phyloP scores from a whole-genome alignment of 257 asterid genomes.

The Plantago major region DNA sequence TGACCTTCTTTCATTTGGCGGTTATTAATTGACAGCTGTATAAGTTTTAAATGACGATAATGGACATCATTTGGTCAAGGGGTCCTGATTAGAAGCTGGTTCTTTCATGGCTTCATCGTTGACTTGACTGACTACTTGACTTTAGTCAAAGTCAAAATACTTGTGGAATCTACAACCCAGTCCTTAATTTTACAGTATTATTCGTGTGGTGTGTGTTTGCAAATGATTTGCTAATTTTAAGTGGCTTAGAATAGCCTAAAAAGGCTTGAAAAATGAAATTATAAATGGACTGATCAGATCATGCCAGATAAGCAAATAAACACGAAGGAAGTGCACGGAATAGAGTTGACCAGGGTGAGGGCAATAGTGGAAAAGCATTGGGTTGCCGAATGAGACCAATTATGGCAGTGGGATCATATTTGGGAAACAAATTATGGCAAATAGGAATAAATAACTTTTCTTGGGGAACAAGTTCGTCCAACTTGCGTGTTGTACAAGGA shows the following conservation, averaged over 20 bases:
- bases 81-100: too few species aligned
- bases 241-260: too few species aligned
- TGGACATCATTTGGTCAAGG: too few species aligned
- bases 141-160: neutral
- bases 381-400: neutral
- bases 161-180: too few species aligned
- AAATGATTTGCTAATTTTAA: too few species aligned
- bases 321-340: too few species aligned
- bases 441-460: neutral
- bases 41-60: conserved; percentile 17
- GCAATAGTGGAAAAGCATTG: neutral
- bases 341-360: neutral
- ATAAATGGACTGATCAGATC: too few species aligned
- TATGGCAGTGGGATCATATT: neutral
- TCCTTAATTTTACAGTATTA: too few species aligned
- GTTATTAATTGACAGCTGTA: neutral
- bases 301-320: too few species aligned
- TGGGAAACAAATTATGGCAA: neutral
- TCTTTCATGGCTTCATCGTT: neutral
- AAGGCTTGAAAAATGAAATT: too few species aligned
- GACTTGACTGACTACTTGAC: neutral
- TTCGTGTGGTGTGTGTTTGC: too few species aligned
- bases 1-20: conserved; percentile 3
- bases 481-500: neutral
- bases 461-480: neutral